Evolutionary conservation across 176 grass and related monocot species (phyloP), one percentile per base, ranked within the genome.

Genomic region (Metroxylon sagu): DNA sequence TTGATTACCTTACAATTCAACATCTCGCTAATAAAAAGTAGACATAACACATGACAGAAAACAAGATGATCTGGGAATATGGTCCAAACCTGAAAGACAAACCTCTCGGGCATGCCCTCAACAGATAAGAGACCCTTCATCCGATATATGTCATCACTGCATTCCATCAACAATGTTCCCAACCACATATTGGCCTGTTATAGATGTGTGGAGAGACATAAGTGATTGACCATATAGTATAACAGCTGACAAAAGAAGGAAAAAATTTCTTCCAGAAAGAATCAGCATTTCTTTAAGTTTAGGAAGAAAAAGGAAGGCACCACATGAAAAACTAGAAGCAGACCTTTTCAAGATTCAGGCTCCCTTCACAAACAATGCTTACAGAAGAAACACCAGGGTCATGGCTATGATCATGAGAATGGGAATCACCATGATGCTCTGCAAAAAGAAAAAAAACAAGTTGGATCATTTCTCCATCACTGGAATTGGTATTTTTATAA

Each of bases 381-480:
- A 97, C 93, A 23, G 93, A 97, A 79, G 87, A 97, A 71, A 97
- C 84, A 28, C 93, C 87, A 51, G 87, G 93, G 71, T 97, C 93
- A 67, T 97, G 93, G 29, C 69, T 91, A 77, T 97, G 93, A 80
- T 97, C 87, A 71, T 97, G 87, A 17, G 56, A 81, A 65, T 84
- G 71, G 16, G 71, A 65, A 64, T 29, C 28, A 73, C 18, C n/a
- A 54, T 89, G 91, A 76, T 95, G 87, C 54, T 88, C 93, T 97
- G 59, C 55, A 90, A 60, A 16, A 23, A 23, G 74, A 35, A 39
- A 43, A 76, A 75, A 28, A 27, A 65, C 21, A 58, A 14, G 21
- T 14, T 43, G 35, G 10, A 43, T 43, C 35, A 43, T 14, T 43
- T 43, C 35, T 43, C 35, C 2, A 43, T 1, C 12, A 43, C 7